phyloP scores from a whole-genome alignment of 345 rosid species.

The Lepidium sativum region DNA sequence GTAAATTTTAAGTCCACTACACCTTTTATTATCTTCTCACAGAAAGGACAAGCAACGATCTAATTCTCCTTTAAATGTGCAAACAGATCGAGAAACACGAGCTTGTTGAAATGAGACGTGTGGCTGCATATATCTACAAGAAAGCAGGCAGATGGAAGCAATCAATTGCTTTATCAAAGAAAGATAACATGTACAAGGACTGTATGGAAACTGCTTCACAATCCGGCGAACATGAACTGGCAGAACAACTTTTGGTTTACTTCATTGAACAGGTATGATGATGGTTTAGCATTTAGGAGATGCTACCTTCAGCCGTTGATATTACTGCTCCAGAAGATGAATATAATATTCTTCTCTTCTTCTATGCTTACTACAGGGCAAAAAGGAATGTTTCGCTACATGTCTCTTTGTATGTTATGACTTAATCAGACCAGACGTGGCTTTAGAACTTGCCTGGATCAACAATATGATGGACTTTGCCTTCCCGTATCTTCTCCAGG shows the following conservation, averaged over 20 bases:
- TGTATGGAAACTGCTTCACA: conserved; percentile 99
- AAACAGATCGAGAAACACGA: conserved; percentile 94
- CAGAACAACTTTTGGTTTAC: conserved; percentile 89
- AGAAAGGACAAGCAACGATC: background rate
- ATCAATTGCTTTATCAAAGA: conserved; percentile 94
- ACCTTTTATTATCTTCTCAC: background rate
- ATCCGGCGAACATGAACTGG: conserved; percentile 93
- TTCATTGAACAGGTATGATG: conserved; percentile 78
- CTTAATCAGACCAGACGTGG: conserved; percentile 69
- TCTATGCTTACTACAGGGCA: conserved; percentile 43
- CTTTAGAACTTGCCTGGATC: conserved; percentile 87
- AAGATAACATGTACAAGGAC: conserved; percentile 83
- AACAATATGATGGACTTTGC: conserved; percentile 82
- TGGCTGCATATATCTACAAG: conserved; percentile 95
- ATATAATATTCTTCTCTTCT: background rate
- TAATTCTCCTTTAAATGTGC: conserved; percentile 9
- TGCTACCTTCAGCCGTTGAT: background rate
- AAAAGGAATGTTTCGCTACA: conserved; percentile 89
- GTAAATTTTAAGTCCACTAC: conserved; percentile 25
- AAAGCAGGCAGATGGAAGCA: conserved; percentile 99
- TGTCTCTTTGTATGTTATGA: conserved; percentile 96
- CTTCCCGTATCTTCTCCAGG: conserved; percentile 83
- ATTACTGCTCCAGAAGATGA: background rate
- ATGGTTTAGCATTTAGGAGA: background rate
- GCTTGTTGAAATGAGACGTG: conserved; percentile 99